Base-by-base conservation (phyloP, 257 asterid species). In the Solanum dulcamara region DNA sequence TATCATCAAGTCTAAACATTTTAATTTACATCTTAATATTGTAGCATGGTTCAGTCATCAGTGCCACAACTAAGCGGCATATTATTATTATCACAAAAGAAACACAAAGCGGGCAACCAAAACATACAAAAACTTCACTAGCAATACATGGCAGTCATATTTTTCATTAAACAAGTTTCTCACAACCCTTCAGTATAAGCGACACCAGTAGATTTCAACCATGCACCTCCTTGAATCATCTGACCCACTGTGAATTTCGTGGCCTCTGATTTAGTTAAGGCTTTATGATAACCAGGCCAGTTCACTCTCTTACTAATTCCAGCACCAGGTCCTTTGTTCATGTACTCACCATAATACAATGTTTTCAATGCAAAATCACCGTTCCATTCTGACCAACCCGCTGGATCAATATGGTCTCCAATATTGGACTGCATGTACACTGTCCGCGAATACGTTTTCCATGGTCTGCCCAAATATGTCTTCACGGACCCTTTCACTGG, bases 361-460 rank as follows among this genome's bases (percentile, higher is more conserved):
- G 90, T 87, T 62, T 85, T 51, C 55, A 85, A 28, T 0, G 84
- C 90, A 74, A 85, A 82, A 46, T 71, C 81, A 8, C 88, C 90
- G 1, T 80, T 17, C 85, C 88, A 85, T 6, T 20, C 28, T 5
- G 82, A 57, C 90, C 88, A 88, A 0, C 90, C 90, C 9, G 55
- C 71, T 30, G 88, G 90, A 18, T 83, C 85, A 37, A 87, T 85
- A 46, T 70, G 86, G n/a, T 50, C 80, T 7, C 80, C 85, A 2
- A 64, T 64, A 24, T 72, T 53, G 30, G 90, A 82, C 75, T 88
- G 71, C 87, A 88, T 14, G 32, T 48, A 79, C 32, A 85, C 87
- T 0, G 90, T 88, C 40, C 90, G 46, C 0, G 90, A 88, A 12
- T 85, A 85, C 14, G 46, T 80, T 35, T 88, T 88, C 90, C 90